These are phyloP conservation scores for Colletotrichum sp. DNA, from an alignment of 2,329 filamentous ascomycete genomes.

Conservation along the genomic window DNA sequence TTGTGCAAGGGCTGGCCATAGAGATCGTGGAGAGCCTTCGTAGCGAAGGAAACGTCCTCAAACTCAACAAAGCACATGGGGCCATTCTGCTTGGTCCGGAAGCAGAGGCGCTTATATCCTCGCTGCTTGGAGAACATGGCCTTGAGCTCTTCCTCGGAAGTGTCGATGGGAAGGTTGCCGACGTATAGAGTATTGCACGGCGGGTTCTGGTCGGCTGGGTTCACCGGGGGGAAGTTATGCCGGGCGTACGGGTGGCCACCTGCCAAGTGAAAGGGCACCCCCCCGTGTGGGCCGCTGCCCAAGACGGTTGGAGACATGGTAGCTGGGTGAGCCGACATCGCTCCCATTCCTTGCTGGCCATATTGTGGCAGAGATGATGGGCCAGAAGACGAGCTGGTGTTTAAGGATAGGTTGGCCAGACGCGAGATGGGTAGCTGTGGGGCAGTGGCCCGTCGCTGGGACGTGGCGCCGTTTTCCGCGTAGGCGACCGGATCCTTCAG, in stretches of 20 bases:
- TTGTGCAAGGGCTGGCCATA: constrained; percentile 89
- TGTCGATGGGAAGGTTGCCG: constrained; percentile 92
- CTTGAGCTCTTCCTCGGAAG: constrained; percentile 94
- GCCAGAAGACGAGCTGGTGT: constrained; percentile 58
- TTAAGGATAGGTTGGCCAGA: constrained; percentile 74
- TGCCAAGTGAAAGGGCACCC: constrained; percentile 37
- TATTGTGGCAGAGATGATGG: constrained; percentile 60
- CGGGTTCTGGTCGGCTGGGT: constrained; percentile 94
- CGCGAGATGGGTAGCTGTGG: constrained; percentile 73
- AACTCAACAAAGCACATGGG: constrained; percentile 99
- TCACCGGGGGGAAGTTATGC: constrained; percentile 79
- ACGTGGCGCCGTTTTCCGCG: constrained; percentile 67
- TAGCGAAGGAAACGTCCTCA: constrained; percentile 90
- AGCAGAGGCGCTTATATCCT: constrained; percentile 94
- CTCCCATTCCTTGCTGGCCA: constrained; percentile 30
- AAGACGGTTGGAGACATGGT: constrained; percentile 64
- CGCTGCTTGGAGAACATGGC: constrained; percentile 90
- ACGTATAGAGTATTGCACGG: constrained; percentile 98
- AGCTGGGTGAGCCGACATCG: constrained; percentile 43
- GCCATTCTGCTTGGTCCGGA: constrained; percentile 92
- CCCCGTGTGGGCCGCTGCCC: constrained; percentile 40
- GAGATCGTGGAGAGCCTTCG: constrained; percentile 86
- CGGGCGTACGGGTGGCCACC: constrained; percentile 38
- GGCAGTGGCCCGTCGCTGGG: constrained; percentile 71
- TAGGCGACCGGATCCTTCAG: constrained; percentile 75